Evolutionary conservation across 83 land plant genomes (phyloP).

Genomic region (Thuja plicata): DNA sequence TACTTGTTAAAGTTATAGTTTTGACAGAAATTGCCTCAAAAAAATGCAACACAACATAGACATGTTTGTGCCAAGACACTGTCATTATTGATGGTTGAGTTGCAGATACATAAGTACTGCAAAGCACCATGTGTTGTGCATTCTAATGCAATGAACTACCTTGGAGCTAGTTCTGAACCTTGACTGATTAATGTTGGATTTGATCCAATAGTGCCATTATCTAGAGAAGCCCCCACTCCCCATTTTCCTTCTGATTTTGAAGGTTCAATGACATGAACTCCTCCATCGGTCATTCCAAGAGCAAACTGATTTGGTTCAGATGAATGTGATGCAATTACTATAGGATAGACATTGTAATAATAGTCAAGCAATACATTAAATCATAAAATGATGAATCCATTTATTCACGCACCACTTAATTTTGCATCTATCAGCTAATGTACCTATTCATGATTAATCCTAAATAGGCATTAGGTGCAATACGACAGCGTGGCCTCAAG

Average conservation of each 20-base stretch:
- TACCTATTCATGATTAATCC: no score
- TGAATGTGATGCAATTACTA: constrained; percentile 38
- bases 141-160: constrained; percentile 7
- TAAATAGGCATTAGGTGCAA: no score
- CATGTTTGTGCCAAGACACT: not conserved
- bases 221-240: constrained; percentile 21
- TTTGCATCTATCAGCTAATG: no score
- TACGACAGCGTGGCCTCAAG: no score
- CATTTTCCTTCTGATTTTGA: constrained; percentile 34
- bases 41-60: not conserved
- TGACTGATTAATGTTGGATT: constrained; percentile 27
- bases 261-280: constrained; percentile 34
- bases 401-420: no score
- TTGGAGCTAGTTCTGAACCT: constrained; percentile 30
- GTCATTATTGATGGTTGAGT: not conserved
- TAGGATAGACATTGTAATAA: constrained; percentile 28
- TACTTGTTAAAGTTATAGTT: not conserved
- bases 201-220: constrained; percentile 28
- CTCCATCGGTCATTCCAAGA: constrained; percentile 36
- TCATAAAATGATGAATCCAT: no score
- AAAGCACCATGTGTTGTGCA: not conserved
- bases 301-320: constrained; percentile 37
- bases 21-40: not conserved
- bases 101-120: not conserved
- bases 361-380: no score